Percentiles rank a stretch among this genome's conserved stretches.
Conservation (phyloP, 1,139 yeast genomes). For the Groenewaldozyma auringiensis region DNA sequence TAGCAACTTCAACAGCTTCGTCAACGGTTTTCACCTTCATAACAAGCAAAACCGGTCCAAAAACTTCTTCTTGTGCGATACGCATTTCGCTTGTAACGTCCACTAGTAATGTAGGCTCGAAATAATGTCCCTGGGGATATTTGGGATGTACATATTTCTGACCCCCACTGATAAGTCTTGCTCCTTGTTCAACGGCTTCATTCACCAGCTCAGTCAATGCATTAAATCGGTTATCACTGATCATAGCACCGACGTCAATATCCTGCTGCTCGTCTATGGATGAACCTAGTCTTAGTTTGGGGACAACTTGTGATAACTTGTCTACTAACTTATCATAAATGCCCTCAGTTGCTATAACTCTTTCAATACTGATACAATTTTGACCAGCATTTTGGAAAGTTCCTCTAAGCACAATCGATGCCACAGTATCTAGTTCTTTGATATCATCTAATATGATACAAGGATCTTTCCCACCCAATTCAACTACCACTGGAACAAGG, state of each 20-base stretch:
- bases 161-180: conserved; percentile 73
- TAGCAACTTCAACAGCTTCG: conserved; percentile 72
- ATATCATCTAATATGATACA: conserved; percentile 64
- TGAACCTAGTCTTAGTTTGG: conserved; percentile 67
- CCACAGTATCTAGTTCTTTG: conserved; percentile 45
- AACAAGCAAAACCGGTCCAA: conserved; percentile 82
- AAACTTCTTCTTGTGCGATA: conserved; percentile 83
- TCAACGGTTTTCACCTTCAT: conserved; percentile 59
- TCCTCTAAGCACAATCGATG: conserved; percentile 85
- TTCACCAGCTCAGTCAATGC: conserved; percentile 55
- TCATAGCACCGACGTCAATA: conserved; percentile 95
- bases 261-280: conserved; percentile 79
- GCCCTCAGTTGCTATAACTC: conserved; percentile 70
- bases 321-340: conserved; percentile 56
- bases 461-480: conserved; percentile 93
- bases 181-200: conserved; percentile 78
- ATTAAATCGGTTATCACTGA: conserved; percentile 65
- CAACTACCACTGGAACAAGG: conserved; percentile 88
- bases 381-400: conserved; percentile 97
- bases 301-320: conserved; percentile 51
- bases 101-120: conserved; percentile 75
- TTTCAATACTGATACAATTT: conserved; percentile 93
- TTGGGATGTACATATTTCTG: conserved; percentile 72
- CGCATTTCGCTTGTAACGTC: conserved; percentile 74
- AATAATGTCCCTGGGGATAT: conserved; percentile 92